phyloP scores from a whole-genome alignment of 352 stramenopile genomes.

The Pythium angustatum region DNA sequence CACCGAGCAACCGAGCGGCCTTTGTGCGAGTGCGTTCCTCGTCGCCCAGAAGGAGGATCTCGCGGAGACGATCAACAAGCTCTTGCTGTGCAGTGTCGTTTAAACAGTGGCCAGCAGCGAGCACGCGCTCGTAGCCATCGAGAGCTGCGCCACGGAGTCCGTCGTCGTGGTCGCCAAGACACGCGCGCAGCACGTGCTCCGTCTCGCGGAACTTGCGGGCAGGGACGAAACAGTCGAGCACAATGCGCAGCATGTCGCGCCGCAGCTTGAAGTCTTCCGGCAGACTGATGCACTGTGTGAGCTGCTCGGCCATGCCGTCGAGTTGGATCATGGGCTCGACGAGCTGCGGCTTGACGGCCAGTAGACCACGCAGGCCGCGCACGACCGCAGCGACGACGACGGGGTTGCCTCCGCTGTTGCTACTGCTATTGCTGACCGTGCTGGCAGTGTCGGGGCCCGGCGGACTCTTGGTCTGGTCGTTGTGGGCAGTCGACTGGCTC shows the following conservation, averaged over 20 bases:
- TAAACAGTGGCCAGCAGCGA: conserved; percentile 40
- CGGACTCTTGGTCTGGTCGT: conserved; percentile 18
- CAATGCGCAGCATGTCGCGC: conserved; percentile 70
- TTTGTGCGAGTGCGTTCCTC: conserved; percentile 7
- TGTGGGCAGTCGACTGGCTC: conserved; percentile 37
- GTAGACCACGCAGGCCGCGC: conserved; percentile 52
- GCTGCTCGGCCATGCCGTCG: conserved; percentile 76
- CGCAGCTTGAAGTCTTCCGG: conserved; percentile 76
- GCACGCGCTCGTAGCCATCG: conserved; percentile 50
- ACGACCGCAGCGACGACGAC: conserved; percentile 74
- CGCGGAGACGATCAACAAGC: conserved; percentile 41
- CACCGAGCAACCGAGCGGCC: conserved; percentile 8
- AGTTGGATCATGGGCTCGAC: conserved; percentile 83
- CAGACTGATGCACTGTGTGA: conserved; percentile 76
- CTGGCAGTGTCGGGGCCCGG: background rate
- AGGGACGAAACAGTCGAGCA: conserved; percentile 66
- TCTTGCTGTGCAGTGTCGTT: background rate
- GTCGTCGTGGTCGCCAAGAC: conserved; percentile 56
- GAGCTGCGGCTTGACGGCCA: conserved; percentile 59
- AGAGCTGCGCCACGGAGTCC: conserved; percentile 60
- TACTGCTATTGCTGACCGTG: conserved; percentile 12
- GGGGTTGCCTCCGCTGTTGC: conserved; percentile 22
- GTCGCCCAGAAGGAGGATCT: conserved; percentile 25
- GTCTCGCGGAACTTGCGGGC: conserved; percentile 41
- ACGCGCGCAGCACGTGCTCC: conserved; percentile 47